Percentiles rank a stretch among this genome's conserved stretches.
These are phyloP conservation scores for Cryptococcus neoformans DNA, from an alignment of 1,284 basidiomycete species.

Conservation along the genomic window DNA sequence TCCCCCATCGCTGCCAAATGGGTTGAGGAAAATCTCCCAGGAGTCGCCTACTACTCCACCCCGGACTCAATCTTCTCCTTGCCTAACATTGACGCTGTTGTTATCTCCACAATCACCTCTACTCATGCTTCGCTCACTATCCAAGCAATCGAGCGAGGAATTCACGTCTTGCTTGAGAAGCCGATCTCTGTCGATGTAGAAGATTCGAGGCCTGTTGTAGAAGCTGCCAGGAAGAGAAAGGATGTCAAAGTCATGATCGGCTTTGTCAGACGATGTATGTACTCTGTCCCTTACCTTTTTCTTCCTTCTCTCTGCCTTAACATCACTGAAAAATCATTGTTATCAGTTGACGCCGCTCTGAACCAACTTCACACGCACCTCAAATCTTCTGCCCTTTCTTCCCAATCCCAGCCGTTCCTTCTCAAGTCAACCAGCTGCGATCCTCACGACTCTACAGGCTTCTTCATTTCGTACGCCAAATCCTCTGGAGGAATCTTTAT, in stretches of 20 bases:
- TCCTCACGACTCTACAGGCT: constrained; percentile 4
- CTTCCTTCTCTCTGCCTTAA: not conserved
- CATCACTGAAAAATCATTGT: not conserved
- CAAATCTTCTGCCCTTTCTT: too few species aligned
- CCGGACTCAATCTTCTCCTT: not conserved
- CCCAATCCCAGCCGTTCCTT: constrained; percentile 6
- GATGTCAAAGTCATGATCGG: constrained; percentile 4
- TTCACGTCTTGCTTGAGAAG: not conserved
- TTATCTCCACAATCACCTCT: not conserved
- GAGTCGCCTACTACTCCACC: not conserved
- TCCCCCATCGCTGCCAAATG: not conserved
- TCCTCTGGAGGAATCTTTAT: constrained; percentile 24
- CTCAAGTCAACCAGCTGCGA: constrained; percentile 21
- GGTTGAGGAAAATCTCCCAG: constrained; percentile 10
- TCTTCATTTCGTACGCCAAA: constrained; percentile 14
- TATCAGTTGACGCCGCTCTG: not conserved
- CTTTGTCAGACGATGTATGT: not conserved
- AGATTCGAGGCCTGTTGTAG: not conserved
- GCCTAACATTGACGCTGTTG: not conserved
- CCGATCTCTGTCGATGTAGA: not conserved
- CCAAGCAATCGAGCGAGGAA: not conserved
- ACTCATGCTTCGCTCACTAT: not conserved
- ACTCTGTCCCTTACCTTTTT: not conserved
- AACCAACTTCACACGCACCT: not conserved
- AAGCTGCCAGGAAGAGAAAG: not conserved